Percentiles rank a stretch among this genome's conserved stretches.
Evolutionary conservation across 805 yeast species (phyloP).

Genomic region (Komagataella phaffii): DNA sequence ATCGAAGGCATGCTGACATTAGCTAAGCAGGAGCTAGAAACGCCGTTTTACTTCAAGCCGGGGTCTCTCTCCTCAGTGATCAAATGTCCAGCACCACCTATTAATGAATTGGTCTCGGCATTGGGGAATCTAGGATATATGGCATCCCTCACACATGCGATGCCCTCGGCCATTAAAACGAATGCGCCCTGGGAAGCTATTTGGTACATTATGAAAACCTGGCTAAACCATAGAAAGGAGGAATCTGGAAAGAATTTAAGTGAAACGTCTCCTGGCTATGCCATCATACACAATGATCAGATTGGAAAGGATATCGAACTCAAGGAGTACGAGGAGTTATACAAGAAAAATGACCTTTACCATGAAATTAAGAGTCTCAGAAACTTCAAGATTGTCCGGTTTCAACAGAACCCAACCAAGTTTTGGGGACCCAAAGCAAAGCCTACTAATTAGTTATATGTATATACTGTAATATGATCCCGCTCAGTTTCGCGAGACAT

Average conservation of each 20-base stretch:
- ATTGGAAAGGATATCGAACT: slow-evolving; percentile 21
- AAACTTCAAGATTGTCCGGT: slow-evolving; percentile 70
- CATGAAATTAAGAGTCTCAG: slow-evolving; percentile 46
- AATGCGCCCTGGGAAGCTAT: slow-evolving; percentile 76
- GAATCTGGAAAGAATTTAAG: slow-evolving; percentile 26
- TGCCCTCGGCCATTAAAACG: slow-evolving; percentile 77
- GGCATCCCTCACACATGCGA: slow-evolving; percentile 83
- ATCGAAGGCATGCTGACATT: slow-evolving; percentile 87
- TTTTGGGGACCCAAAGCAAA: slow-evolving; percentile 97
- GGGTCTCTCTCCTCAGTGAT: slow-evolving; percentile 62
- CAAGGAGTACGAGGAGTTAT: slow-evolving; percentile 26
- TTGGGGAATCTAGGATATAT: slow-evolving; percentile 72
- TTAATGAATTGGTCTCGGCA: slow-evolving; percentile 61
- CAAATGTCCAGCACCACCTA: slow-evolving; percentile 75
- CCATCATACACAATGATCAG: slow-evolving; percentile 32
- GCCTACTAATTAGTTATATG: slow-evolving; percentile 23
- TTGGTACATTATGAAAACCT: slow-evolving; percentile 59
- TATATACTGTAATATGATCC: no score
- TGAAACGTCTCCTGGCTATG: slow-evolving; percentile 43
- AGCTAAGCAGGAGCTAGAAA: slow-evolving; percentile 58
- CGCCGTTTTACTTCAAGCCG: slow-evolving; percentile 77
- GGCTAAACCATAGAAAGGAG: slow-evolving; percentile 33
- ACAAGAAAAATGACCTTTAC: slow-evolving; percentile 48
- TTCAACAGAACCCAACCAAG: slow-evolving; percentile 84
- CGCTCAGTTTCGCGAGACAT: background rate